phyloP scores from a whole-genome alignment of 495 filamentous ascomycete genomes.

The Penicillium taxi region DNA sequence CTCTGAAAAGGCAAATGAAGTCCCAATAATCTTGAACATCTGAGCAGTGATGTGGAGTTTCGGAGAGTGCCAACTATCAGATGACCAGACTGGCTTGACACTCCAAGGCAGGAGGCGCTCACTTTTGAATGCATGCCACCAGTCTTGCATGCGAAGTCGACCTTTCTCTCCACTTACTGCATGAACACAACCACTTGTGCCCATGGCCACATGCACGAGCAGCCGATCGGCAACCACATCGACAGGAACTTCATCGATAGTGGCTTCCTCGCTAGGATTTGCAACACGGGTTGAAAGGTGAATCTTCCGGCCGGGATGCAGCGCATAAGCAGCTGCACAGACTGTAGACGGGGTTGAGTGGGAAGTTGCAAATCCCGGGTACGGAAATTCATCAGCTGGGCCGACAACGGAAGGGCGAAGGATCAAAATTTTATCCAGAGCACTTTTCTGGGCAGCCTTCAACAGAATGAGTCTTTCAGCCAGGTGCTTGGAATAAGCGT shows the following conservation, averaged over 20 bases:
- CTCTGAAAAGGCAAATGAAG: slow-evolving; percentile 23
- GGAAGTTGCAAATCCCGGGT: slow-evolving; percentile 15
- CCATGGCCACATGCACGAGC: slow-evolving; percentile 17
- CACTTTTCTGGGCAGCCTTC: slow-evolving; percentile 13
- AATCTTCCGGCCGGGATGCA: slow-evolving; percentile 19
- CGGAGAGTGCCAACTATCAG: slow-evolving; percentile 22
- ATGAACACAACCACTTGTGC: slow-evolving; percentile 20
- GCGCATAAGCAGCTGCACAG: slow-evolving; percentile 18
- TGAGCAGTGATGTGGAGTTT: slow-evolving; percentile 19
- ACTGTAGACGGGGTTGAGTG: slow-evolving; percentile 15
- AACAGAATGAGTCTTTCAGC: slow-evolving; percentile 14
- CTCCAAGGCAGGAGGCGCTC: slow-evolving; percentile 21
- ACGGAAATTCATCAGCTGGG: slow-evolving; percentile 17
- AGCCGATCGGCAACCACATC: slow-evolving; percentile 27
- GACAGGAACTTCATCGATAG: slow-evolving; percentile 28
- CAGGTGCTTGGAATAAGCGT: slow-evolving; percentile 20
- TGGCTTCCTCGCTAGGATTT: slow-evolving; percentile 19
- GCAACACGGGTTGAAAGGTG: slow-evolving; percentile 8
- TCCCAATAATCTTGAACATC: slow-evolving; percentile 23
- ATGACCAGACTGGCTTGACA: slow-evolving; percentile 15
- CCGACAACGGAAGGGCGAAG: slow-evolving; percentile 21
- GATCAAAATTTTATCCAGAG: slow-evolving; percentile 18
- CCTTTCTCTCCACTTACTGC: slow-evolving; percentile 22
- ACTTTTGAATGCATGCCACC: slow-evolving; percentile 21
- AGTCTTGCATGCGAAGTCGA: slow-evolving; percentile 12